Conservation (phyloP, 2,329 filamentous ascomycete species). For the Fusarium continuum region DNA sequence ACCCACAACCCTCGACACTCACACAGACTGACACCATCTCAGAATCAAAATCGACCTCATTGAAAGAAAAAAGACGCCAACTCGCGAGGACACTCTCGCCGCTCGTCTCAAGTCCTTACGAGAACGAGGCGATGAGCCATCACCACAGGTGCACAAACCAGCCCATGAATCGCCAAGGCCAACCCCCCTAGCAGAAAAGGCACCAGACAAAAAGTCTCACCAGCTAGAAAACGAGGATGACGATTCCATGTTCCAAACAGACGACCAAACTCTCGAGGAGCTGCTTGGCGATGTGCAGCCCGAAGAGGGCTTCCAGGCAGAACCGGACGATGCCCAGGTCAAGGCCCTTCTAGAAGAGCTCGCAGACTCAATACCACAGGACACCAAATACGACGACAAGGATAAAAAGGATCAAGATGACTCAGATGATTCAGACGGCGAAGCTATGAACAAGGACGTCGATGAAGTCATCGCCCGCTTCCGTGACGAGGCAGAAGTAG, state of each 20-base stretch:
- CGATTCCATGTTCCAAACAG: slow-evolving; percentile 55
- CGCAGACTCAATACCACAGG: slow-evolving; percentile 47
- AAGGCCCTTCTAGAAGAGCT: slow-evolving; percentile 51
- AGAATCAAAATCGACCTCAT: slow-evolving; percentile 51
- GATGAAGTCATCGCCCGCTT: slow-evolving; percentile 57
- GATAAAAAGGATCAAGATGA: slow-evolving; percentile 26
- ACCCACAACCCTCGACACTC: not conserved
- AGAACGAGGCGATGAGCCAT: slow-evolving; percentile 48
- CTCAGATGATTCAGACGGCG: slow-evolving; percentile 60
- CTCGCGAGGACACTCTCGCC: slow-evolving; percentile 61
- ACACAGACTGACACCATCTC: not conserved
- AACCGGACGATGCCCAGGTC: slow-evolving; percentile 47
- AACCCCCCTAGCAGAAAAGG: slow-evolving; percentile 1
- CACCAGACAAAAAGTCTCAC: not conserved
- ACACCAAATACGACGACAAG: not conserved
- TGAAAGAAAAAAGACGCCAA: slow-evolving; percentile 54
- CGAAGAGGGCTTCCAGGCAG: slow-evolving; percentile 42
- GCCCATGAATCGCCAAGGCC: not conserved
- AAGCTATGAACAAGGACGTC: slow-evolving; percentile 57
- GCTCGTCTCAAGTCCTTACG: slow-evolving; percentile 62
- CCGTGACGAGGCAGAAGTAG: slow-evolving; percentile 56
- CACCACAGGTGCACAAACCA: slow-evolving; percentile 29
- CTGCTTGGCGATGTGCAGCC: slow-evolving; percentile 56
- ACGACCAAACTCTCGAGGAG: slow-evolving; percentile 63
- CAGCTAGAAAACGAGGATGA: slow-evolving; percentile 48